Evolutionary conservation across 1,139 yeast species (phyloP).

Genomic region (Taiozyma onychis): DNA sequence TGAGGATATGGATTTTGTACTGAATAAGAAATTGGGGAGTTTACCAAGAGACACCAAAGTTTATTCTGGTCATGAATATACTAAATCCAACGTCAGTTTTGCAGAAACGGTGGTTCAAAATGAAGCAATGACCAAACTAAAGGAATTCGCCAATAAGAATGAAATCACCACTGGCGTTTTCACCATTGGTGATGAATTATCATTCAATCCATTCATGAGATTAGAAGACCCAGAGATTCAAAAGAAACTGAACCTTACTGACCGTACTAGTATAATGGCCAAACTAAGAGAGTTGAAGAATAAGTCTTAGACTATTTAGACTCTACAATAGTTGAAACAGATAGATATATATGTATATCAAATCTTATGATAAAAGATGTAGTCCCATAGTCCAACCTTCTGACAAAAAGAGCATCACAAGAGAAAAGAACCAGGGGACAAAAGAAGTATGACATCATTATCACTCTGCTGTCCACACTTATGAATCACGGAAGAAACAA

Average conservation of each 20-base stretch:
- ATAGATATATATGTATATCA: too few species aligned
- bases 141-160: constrained; percentile 41
- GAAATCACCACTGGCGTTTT: constrained; percentile 80
- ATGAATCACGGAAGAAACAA: constrained; percentile 33
- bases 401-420: not conserved
- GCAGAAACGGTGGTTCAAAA: constrained; percentile 56
- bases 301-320: constrained; percentile 6
- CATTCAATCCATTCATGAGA: constrained; percentile 87
- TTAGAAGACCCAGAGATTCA: constrained; percentile 53
- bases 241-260: constrained; percentile 44
- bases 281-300: constrained; percentile 69
- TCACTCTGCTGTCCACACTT: constrained; percentile 76
- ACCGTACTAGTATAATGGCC: constrained; percentile 54
- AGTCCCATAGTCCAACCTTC: not conserved
- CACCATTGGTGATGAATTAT: constrained; percentile 78
- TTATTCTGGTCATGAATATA: constrained; percentile 95
- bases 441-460: constrained; percentile 21
- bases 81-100: constrained; percentile 73
- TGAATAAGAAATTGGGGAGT: constrained; percentile 49
- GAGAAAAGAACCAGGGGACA: not conserved
- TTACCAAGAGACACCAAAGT: constrained; percentile 70
- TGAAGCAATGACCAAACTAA: constrained; percentile 51
- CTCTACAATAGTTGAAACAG: too few species aligned
- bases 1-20: constrained; percentile 67
- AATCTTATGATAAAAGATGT: not conserved